Conservation (phyloP, 2,329 filamentous ascomycete species). For the Talaromyces sp. region DNA sequence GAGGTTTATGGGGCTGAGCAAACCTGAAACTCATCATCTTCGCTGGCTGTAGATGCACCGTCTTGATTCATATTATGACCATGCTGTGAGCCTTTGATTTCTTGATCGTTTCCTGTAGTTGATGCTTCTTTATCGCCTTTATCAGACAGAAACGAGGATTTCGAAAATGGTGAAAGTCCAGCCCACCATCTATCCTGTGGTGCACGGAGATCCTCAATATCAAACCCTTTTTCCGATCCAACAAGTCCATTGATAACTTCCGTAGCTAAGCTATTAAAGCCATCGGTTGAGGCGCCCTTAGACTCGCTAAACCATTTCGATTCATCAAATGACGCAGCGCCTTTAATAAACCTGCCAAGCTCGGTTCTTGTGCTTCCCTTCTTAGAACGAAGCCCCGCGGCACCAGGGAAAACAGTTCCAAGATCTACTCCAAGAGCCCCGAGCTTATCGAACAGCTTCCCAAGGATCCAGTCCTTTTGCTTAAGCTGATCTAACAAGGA, state of each 20-base stretch:
- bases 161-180: constrained; percentile 17
- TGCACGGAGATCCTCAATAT: constrained; percentile 17
- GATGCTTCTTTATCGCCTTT: neutral
- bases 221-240: constrained; percentile 6
- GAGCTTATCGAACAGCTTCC: constrained; percentile 61
- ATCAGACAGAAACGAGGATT: constrained; percentile 5
- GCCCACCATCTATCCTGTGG: constrained; percentile 40
- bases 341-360: constrained; percentile 57
- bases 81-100: neutral
- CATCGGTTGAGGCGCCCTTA: constrained; percentile 17
- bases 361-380: constrained; percentile 53
- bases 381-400: constrained; percentile 50
- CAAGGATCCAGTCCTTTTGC: constrained; percentile 63
- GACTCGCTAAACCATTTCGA: constrained; percentile 46
- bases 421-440: constrained; percentile 60
- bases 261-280: constrained; percentile 20
- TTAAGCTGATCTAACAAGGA: constrained; percentile 54
- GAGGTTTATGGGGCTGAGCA: constrained; percentile 1
- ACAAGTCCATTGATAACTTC: constrained; percentile 31
- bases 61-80: constrained; percentile 14
- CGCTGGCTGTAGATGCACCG: constrained; percentile 28
- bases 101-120: neutral
- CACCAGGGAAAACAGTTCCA: constrained; percentile 59
- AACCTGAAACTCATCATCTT: constrained; percentile 46
- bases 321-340: constrained; percentile 58